These are phyloP conservation scores for Marchantia paleacea DNA, from an alignment of 225 moss, liverwort and hornwort species.

Conservation along the genomic window DNA sequence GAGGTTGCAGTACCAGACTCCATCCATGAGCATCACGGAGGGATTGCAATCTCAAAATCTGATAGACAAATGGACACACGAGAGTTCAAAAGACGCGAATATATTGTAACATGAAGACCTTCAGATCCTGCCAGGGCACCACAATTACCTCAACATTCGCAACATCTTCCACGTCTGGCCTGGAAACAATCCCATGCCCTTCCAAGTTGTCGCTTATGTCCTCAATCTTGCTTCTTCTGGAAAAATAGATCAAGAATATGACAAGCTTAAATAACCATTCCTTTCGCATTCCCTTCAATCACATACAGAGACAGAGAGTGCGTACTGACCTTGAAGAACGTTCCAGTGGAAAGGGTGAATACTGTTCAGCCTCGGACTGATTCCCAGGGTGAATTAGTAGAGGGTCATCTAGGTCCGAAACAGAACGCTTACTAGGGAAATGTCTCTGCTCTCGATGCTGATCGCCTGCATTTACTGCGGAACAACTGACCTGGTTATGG, in stretches of 20 bases:
- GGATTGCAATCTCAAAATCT: too few relatives aligned
- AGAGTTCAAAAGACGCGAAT: too few relatives aligned
- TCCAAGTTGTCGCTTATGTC: constrained; percentile 5
- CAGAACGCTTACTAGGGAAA: constrained; percentile 12
- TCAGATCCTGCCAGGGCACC: neutral
- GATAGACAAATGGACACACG: neutral
- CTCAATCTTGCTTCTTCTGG: constrained; percentile 20
- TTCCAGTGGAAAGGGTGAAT: constrained; percentile 24
- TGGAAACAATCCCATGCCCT: neutral
- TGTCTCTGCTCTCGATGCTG: neutral
- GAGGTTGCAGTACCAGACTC: neutral
- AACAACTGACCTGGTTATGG: neutral
- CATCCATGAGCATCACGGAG: neutral
- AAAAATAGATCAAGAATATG: neutral
- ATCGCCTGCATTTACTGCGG: constrained; percentile 12
- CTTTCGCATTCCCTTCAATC: too few relatives aligned
- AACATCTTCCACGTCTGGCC: neutral
- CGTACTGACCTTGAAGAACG: constrained; percentile 17
- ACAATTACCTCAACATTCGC: constrained; percentile 13
- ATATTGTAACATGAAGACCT: neutral
- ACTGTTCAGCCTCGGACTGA: constrained; percentile 8
- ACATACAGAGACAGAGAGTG: too few relatives aligned
- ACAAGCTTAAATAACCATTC: neutral
- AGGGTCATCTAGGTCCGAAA: constrained; percentile 20
- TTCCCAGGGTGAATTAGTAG: constrained; percentile 15